Evolutionary conservation across 441 rosid species (phyloP).

Genomic region (Corymbia calophylla): DNA sequence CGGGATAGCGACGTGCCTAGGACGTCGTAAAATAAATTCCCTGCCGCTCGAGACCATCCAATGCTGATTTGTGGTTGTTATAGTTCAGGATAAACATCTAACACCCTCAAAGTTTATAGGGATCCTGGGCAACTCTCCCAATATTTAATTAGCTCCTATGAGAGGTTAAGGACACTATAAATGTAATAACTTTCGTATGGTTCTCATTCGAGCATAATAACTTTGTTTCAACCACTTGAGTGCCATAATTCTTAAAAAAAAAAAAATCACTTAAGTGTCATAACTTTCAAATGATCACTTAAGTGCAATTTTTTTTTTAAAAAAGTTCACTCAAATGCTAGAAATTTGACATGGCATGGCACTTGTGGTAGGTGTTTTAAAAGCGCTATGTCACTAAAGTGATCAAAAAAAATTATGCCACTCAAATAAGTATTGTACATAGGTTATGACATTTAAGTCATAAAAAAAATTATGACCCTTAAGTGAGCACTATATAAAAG

Average conservation of each 20-base stretch:
- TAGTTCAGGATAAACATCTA: background rate
- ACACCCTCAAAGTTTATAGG: too few relatives aligned
- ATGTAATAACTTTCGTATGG: background rate
- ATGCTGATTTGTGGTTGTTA: too few relatives aligned
- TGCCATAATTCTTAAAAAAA: background rate
- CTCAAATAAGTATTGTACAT: too few relatives aligned
- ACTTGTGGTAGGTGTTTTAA: background rate
- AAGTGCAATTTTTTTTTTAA: rapidly evolving
- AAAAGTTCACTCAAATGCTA: background rate
- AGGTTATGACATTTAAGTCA: background rate
- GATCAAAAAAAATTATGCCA: background rate
- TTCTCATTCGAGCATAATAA: too few relatives aligned
- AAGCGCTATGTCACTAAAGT: background rate
- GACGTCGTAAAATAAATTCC: too few relatives aligned
- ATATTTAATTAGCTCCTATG: background rate
- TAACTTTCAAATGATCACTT: background rate
- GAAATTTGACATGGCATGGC: background rate
- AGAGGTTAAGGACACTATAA: background rate
- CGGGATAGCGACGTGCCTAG: too few relatives aligned
- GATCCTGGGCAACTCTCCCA: background rate
- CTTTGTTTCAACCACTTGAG: background rate
- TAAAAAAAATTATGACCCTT: too few relatives aligned
- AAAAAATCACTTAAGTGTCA: background rate
- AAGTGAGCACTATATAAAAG: too few relatives aligned
- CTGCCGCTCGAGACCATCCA: too few relatives aligned